Evolutionary conservation across 495 filamentous ascomycete species (phyloP).

Genomic region (Penicillium cinerascens): DNA sequence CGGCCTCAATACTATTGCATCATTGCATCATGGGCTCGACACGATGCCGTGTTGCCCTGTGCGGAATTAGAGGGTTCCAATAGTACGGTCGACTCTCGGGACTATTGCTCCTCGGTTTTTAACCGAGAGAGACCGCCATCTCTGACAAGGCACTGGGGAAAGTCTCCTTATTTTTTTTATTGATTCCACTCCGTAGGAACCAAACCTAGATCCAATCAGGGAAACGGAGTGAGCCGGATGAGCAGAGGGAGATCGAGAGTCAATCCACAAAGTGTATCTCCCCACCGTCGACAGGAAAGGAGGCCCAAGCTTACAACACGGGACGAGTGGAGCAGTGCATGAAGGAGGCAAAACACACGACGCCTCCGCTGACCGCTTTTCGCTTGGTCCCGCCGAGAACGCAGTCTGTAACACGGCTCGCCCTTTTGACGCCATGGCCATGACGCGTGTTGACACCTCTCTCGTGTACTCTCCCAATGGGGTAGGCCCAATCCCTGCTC

Average conservation of each 20-base stretch:
- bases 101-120: too few species aligned
- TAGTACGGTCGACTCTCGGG: not conserved
- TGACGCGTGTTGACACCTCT: slow-evolving; percentile 17
- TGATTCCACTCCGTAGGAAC: too few species aligned
- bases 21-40: not conserved
- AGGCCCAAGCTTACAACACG: slow-evolving; percentile 21
- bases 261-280: slow-evolving; percentile 20
- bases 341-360: not conserved
- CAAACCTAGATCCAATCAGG: too few species aligned
- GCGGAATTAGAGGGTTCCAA: not conserved
- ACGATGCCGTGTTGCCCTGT: not conserved
- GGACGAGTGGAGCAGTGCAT: slow-evolving; percentile 12
- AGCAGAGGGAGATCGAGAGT: slow-evolving; percentile 16
- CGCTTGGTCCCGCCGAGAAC: slow-evolving; percentile 6
- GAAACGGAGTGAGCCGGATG: slow-evolving; percentile 25
- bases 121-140: too few species aligned
- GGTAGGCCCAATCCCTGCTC: not conserved
- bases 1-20: slow-evolving; percentile 15
- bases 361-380: slow-evolving; percentile 20
- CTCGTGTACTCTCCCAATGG: not conserved
- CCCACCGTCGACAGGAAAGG: slow-evolving; percentile 8
- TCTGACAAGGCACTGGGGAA: too few species aligned
- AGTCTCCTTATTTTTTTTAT: too few species aligned
- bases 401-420: slow-evolving; percentile 11
- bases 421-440: not conserved